These are phyloP conservation scores for Oxyria digyna DNA, from an alignment of 148 eudicot species.

Conservation along the genomic window DNA sequence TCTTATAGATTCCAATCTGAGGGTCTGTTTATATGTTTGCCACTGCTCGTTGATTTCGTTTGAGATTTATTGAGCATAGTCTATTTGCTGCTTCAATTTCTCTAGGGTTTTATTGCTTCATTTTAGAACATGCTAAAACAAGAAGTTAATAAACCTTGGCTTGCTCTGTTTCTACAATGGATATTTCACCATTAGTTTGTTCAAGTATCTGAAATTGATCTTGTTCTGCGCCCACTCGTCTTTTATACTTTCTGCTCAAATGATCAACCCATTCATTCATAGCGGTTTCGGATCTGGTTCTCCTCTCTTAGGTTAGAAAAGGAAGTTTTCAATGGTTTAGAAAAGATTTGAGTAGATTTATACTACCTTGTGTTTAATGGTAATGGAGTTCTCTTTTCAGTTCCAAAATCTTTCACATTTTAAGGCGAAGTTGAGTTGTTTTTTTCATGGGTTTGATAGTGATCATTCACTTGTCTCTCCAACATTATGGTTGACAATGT, in stretches of 20 bases:
- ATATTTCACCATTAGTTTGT: background rate
- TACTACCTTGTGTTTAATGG: background rate
- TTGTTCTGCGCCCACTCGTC: background rate
- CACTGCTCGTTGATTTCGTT: background rate
- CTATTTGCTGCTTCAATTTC: background rate
- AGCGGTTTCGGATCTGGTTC: background rate
- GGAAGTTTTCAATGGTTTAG: background rate
- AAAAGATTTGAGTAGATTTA: constrained; percentile 6
- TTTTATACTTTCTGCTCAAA: background rate
- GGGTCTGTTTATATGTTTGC: background rate
- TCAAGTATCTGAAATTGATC: background rate
- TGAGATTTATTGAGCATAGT: background rate
- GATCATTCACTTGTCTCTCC: constrained; percentile 51
- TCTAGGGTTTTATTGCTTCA: no score
- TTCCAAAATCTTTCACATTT: constrained; percentile 23
- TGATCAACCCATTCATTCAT: background rate
- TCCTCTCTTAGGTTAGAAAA: background rate
- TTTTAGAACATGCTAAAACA: no score
- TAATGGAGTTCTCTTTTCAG: constrained; percentile 37
- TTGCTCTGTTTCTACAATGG: background rate
- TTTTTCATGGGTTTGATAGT: constrained; percentile 50
- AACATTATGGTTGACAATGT: constrained; percentile 12
- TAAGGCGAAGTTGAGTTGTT: constrained; percentile 42
- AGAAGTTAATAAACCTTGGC: background rate
- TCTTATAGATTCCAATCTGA: background rate